phyloP scores from a whole-genome alignment of 768 basidiomycete species.

The Phlegmacium glaucopus region DNA sequence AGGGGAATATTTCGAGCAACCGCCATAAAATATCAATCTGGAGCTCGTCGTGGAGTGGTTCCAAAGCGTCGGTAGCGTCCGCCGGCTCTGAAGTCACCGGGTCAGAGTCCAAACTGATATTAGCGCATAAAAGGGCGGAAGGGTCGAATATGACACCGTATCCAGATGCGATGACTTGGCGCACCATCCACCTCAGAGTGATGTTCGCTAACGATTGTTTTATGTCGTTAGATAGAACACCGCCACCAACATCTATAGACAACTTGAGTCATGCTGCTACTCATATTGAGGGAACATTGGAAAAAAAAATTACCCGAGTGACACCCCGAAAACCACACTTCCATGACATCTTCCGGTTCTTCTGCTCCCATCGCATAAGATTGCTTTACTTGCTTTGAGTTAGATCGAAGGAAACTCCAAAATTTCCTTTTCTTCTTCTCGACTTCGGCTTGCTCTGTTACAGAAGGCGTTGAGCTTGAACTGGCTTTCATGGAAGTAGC shows the following conservation, averaged over 20 bases:
- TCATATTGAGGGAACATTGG: not conserved
- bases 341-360: slow-evolving; percentile 48
- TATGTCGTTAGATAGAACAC: slow-evolving; percentile 43
- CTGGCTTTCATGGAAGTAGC: too few species aligned
- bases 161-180: slow-evolving; percentile 52
- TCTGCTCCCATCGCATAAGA: slow-evolving; percentile 11
- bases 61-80: slow-evolving; percentile 38
- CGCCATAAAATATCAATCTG: slow-evolving; percentile 51
- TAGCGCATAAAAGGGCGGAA: slow-evolving; percentile 40
- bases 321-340: slow-evolving; percentile 80
- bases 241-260: slow-evolving; percentile 66
- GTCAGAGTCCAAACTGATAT: slow-evolving; percentile 27
- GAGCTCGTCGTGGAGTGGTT: slow-evolving; percentile 54
- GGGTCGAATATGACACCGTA: slow-evolving; percentile 60
- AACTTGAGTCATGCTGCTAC: not conserved
- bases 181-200: slow-evolving; percentile 77
- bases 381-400: slow-evolving; percentile 2
- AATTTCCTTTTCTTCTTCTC: slow-evolving; percentile 10
- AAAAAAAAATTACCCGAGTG: slow-evolving; percentile 48
- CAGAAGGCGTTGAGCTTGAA: slow-evolving; percentile 1
- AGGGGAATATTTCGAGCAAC: slow-evolving; percentile 67
- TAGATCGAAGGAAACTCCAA: slow-evolving; percentile 13
- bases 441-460: not conserved
- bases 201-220: slow-evolving; percentile 52
- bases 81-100: slow-evolving; percentile 11